Percentiles rank a stretch among this genome's conserved stretches.
phyloP scores from a whole-genome alignment of 306 rosid genomes.

The Senna siamea region DNA sequence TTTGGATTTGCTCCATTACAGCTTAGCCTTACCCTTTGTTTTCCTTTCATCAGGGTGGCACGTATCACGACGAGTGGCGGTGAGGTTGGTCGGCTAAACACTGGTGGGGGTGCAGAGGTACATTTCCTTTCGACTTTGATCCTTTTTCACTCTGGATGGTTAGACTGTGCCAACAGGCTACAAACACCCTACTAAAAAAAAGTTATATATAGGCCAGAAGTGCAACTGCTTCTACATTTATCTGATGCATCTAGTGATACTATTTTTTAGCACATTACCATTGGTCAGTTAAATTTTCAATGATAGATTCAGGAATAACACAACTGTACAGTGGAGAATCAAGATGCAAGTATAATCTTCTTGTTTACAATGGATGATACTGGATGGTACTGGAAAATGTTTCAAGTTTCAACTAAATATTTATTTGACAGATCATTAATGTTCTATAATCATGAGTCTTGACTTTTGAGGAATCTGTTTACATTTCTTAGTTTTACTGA shows the following conservation, averaged over 20 bases:
- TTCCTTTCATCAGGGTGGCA: conserved; percentile 63
- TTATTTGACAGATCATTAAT: conserved; percentile 3
- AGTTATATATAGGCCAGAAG: not conserved
- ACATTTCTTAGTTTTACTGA: conserved; percentile 5
- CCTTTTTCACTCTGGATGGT: conserved; percentile 18
- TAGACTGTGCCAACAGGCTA: conserved; percentile 10
- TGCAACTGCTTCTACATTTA: not conserved
- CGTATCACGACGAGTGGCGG: conserved; percentile 96
- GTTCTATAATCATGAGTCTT: conserved; percentile 1
- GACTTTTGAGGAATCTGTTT: conserved; percentile 16
- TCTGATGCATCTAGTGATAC: conserved; percentile 16
- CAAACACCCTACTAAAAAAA: not conserved
- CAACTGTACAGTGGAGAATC: conserved; percentile 10
- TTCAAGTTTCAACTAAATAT: not conserved
- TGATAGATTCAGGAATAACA: not conserved
- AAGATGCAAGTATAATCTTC: conserved; percentile 1
- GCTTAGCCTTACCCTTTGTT: conserved; percentile 28
- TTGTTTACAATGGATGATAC: conserved; percentile 21
- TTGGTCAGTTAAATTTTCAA: not conserved
- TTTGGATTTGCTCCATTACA: conserved; percentile 22
- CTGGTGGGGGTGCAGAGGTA: conserved; percentile 99
- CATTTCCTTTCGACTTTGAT: conserved; percentile 31
- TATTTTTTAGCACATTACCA: not conserved
- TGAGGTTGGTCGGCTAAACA: conserved; percentile 95
- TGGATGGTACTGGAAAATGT: conserved; percentile 5